phyloP scores from a whole-genome alignment of 2,329 filamentous ascomycete genomes.

The Alternaria sp. region DNA sequence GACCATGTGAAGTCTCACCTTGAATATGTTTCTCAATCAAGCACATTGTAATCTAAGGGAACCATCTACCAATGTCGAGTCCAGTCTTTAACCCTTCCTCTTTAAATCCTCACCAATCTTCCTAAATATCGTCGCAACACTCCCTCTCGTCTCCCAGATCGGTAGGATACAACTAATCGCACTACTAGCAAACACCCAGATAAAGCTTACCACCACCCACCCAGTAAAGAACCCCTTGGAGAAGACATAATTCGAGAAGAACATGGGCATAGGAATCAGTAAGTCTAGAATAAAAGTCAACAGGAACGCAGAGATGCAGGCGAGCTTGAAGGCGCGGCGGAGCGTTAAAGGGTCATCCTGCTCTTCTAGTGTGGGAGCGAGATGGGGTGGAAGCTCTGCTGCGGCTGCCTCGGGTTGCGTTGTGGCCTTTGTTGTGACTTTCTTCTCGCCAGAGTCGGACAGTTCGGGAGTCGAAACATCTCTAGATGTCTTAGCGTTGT shows the following conservation, averaged over 20 bases:
- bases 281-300: conserved; percentile 55
- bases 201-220: conserved; percentile 54
- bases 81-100: background rate
- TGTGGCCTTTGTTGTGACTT: conserved; percentile 5
- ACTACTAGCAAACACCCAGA: conserved; percentile 55
- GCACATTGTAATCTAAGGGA: background rate
- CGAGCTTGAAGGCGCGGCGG: conserved; percentile 50
- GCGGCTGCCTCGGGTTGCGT: conserved; percentile 6
- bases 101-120: conserved; percentile 25
- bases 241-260: conserved; percentile 55
- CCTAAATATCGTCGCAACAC: conserved; percentile 34
- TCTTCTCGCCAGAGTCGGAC: conserved; percentile 24
- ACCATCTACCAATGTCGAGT: background rate
- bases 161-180: conserved; percentile 55
- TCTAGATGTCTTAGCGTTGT: conserved; percentile 11
- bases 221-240: conserved; percentile 53
- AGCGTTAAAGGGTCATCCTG: conserved; percentile 45
- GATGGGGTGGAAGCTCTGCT: conserved; percentile 26
- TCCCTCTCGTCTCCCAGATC: conserved; percentile 53
- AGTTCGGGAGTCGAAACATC: conserved; percentile 17
- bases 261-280: conserved; percentile 54
- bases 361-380: conserved; percentile 28
- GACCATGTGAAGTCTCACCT: background rate
- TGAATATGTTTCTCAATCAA: background rate
- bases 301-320: conserved; percentile 49